Evolutionary conservation across 1,284 basidiomycete species (phyloP).

Genomic region (Malassezia restricta): DNA sequence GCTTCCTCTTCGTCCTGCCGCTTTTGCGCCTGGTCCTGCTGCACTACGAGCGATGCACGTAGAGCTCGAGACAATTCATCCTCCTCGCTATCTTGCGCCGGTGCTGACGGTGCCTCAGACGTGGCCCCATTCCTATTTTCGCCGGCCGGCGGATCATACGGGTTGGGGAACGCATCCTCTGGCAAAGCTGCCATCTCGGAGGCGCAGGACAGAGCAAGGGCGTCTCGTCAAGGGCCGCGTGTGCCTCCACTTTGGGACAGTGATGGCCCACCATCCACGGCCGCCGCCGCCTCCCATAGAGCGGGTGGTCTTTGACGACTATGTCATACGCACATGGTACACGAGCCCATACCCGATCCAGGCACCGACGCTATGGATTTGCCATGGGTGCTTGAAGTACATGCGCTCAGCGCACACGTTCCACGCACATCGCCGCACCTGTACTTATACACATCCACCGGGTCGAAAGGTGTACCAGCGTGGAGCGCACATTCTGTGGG

Average conservation of each 20-base stretch:
- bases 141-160: conserved; percentile 6
- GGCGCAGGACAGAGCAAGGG: too few relatives aligned
- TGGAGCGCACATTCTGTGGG: conserved; percentile 82
- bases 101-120: background rate
- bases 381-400: conserved; percentile 92
- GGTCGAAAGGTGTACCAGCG: conserved; percentile 80
- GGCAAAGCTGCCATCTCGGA: too few relatives aligned
- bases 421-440: conserved; percentile 52
- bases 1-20: conserved; percentile 14
- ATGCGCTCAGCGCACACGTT: conserved; percentile 51
- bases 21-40: conserved; percentile 45
- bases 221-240: too few relatives aligned
- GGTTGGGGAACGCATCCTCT: conserved; percentile 13
- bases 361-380: conserved; percentile 52
- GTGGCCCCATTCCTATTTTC: too few relatives aligned
- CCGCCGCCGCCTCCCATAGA: background rate
- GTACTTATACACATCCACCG: conserved; percentile 64
- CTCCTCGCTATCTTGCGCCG: conserved; percentile 31
- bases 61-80: conserved; percentile 36
- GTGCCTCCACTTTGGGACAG: conserved; percentile 1
- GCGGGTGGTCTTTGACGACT: conserved; percentile 39
- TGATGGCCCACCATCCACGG: background rate
- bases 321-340: conserved; percentile 46
- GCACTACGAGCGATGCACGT: conserved; percentile 42
- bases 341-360: conserved; percentile 43